phyloP scores from a whole-genome alignment of 2,329 filamentous ascomycete genomes.

The Lachnellula arida region DNA sequence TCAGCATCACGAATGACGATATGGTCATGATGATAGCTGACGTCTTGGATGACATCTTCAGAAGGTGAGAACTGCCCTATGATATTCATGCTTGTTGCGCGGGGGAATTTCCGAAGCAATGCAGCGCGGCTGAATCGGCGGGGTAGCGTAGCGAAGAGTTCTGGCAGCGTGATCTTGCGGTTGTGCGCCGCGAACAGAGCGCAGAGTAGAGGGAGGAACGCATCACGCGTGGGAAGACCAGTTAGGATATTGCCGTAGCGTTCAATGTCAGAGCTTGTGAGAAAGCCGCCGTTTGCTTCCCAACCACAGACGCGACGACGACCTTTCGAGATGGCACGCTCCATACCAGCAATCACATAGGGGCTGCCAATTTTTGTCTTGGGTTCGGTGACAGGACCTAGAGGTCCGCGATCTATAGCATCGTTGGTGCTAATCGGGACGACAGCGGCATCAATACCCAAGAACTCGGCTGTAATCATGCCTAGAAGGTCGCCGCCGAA shows the following conservation, averaged over 20 bases:
- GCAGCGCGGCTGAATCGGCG: conserved; percentile 30
- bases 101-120: conserved; percentile 32
- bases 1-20: conserved; percentile 17
- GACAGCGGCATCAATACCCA: conserved; percentile 29
- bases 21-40: conserved; percentile 15
- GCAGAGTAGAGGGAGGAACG: conserved; percentile 30
- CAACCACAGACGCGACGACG: conserved; percentile 30
- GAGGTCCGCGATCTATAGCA: conserved; percentile 31
- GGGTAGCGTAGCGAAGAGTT: conserved; percentile 29
- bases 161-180: conserved; percentile 24
- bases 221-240: conserved; percentile 32
- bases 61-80: conserved; percentile 28
- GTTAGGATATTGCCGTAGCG: conserved; percentile 27
- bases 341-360: conserved; percentile 33
- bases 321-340: conserved; percentile 28
- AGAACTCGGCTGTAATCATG: conserved; percentile 32
- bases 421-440: conserved; percentile 34
- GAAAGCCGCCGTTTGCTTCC: conserved; percentile 34
- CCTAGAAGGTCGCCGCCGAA: conserved; percentile 33
- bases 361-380: conserved; percentile 35
- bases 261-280: conserved; percentile 31
- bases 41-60: conserved; percentile 19
- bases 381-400: conserved; percentile 26
- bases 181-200: conserved; percentile 29
- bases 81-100: conserved; percentile 30